Evolutionary conservation across 495 filamentous ascomycete genomes (phyloP).

Genomic region (Penicillium malachiteum): DNA sequence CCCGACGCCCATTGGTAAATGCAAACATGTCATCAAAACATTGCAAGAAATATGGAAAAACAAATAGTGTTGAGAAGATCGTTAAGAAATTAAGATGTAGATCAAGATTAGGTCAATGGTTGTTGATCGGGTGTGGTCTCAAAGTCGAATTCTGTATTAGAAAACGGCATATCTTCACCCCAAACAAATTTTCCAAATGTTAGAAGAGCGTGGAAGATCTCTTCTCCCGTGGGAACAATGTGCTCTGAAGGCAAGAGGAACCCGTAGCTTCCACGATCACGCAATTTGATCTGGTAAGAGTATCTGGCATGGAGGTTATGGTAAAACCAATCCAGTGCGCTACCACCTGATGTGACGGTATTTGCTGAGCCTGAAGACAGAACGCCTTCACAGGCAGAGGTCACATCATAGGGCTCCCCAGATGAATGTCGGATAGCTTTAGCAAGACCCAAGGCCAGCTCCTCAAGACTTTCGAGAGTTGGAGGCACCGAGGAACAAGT

Average conservation of each 20-base stretch:
- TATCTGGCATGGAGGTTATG: slow-evolving; percentile 79
- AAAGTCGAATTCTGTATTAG: background rate
- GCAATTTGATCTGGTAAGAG: slow-evolving; percentile 91
- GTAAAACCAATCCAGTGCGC: slow-evolving; percentile 95
- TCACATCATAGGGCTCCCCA: slow-evolving; percentile 74
- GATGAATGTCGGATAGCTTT: slow-evolving; percentile 81
- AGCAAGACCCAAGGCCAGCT: slow-evolving; percentile 83
- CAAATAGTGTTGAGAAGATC: background rate
- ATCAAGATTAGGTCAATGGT: slow-evolving; percentile 7
- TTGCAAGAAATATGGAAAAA: background rate
- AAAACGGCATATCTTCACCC: slow-evolving; percentile 18
- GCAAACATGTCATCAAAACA: slow-evolving; percentile 8
- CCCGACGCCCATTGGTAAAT: slow-evolving; percentile 7
- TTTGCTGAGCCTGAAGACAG: slow-evolving; percentile 44
- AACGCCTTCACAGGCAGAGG: slow-evolving; percentile 86
- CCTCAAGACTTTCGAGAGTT: slow-evolving; percentile 85
- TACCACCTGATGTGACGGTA: slow-evolving; percentile 63
- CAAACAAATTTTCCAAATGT: slow-evolving; percentile 78
- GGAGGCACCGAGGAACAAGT: slow-evolving; percentile 76
- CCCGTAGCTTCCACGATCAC: slow-evolving; percentile 92
- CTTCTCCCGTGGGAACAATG: slow-evolving; percentile 87
- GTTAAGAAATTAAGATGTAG: background rate
- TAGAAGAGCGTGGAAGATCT: slow-evolving; percentile 76
- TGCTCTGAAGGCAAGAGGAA: slow-evolving; percentile 85
- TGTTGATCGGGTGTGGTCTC: slow-evolving; percentile 9